These are phyloP conservation scores for Penicillium sp. DNA, from an alignment of 2,329 filamentous ascomycete species.

Conservation along the genomic window DNA sequence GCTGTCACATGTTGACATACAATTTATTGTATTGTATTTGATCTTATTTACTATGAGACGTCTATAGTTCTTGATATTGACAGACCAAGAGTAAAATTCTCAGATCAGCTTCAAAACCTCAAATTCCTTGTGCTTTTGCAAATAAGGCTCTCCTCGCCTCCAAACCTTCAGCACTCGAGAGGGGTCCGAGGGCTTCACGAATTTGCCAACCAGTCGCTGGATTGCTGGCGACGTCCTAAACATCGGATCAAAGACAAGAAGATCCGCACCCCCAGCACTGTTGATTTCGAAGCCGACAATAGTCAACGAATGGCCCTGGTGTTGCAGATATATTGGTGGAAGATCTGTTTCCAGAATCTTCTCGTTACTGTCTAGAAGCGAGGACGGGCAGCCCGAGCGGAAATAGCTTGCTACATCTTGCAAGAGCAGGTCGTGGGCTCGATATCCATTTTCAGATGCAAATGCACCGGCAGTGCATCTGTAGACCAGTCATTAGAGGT, in stretches of 20 bases:
- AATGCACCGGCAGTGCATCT: conserved; percentile 62
- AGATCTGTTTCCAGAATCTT: conserved; percentile 69
- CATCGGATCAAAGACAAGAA: conserved; percentile 86
- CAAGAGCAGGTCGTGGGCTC: conserved; percentile 54
- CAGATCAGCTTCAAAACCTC: conserved; percentile 65
- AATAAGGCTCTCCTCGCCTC: conserved; percentile 63
- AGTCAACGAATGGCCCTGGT: conserved; percentile 79
- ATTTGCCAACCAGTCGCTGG: conserved; percentile 52
- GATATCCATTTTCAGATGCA: conserved; percentile 42
- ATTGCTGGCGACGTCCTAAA: conserved; percentile 66
- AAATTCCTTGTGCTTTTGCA: conserved; percentile 70
- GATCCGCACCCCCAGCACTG: conserved; percentile 59
- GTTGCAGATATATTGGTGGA: conserved; percentile 87
- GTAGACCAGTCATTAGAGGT: not conserved
- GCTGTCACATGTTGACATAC: not conserved
- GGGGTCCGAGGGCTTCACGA: conserved; percentile 41
- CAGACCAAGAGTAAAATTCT: not conserved
- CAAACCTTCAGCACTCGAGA: conserved; percentile 65
- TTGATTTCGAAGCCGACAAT: conserved; percentile 78
- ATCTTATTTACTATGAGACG: not conserved
- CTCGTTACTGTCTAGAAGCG: conserved; percentile 43
- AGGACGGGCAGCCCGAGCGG: conserved; percentile 40
- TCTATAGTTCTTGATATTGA: not conserved
- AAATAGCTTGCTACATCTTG: conserved; percentile 75
- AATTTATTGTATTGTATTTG: not conserved